A percentile compares a stretch with the other conserved stretches of the same genome.
These are phyloP conservation scores for Arabidopsis arenosa DNA, from an alignment of 345 rosid species.

Conservation along the genomic window DNA sequence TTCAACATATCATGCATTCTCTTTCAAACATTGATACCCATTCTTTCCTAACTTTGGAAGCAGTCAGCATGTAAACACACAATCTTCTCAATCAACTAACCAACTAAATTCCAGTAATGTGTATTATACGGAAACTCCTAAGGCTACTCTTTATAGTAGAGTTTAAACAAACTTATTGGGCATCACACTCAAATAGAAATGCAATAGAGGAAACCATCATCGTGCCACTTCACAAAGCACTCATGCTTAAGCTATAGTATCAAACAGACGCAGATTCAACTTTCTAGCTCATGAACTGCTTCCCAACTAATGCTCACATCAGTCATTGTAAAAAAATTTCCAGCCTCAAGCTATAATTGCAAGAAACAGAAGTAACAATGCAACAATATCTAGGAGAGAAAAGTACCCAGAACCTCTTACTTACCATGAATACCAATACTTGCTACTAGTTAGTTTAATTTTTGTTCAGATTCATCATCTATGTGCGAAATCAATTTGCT, in stretches of 20 bases:
- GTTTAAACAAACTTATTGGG: too few relatives aligned
- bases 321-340: conserved; percentile 7
- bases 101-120: conserved; percentile 1
- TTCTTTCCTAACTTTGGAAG: neutral
- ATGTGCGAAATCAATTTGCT: neutral
- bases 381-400: neutral
- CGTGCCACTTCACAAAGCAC: neutral
- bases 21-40: neutral
- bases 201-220: neutral
- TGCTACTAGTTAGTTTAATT: neutral
- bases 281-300: conserved; percentile 16
- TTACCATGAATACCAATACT: neutral
- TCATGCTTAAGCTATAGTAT: conserved; percentile 4
- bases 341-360: neutral
- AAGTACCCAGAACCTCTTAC: neutral
- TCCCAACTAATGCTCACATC: conserved; percentile 13
- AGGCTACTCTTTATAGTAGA: too few relatives aligned
- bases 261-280: conserved; percentile 20
- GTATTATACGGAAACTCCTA: too few relatives aligned
- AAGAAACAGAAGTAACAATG: conserved; percentile 2
- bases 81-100: conserved; percentile 24
- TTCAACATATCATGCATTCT: neutral
- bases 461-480: conserved; percentile 5
- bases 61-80: conserved; percentile 14
- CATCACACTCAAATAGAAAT: neutral